Base-by-base conservation (phyloP, 2,329 filamentous ascomycete species). In the Fusarium austroafricanum region DNA sequence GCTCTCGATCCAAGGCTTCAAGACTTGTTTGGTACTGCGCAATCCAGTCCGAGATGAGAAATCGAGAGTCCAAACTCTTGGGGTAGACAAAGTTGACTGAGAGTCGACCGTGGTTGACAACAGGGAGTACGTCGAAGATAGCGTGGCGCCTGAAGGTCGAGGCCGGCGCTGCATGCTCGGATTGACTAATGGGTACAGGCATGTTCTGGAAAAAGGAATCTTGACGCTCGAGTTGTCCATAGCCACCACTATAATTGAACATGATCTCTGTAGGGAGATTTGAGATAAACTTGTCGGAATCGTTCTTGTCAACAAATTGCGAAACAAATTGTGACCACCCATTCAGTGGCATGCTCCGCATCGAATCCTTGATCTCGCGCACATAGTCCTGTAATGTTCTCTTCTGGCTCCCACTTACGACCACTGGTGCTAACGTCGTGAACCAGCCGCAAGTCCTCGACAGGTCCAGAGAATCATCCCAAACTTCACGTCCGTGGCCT, bases 361-460 rank as follows among this genome's bases (percentile, higher is more conserved):
- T 49, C 4, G 2, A 43, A 10, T 49, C 53, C 37, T 56, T 56
- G 17, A n/a, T 28, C 21, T 56, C 17, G 5, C 44, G 37, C 10
- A 49, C 6, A 49, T 37, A 56, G 4, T 43, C 37, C 5, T 14
- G 3, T 12, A 56, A 7, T 5, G 28, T 20, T 15, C n/a, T 9
- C 17, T 47, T 17, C 15, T 42, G 21, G 15, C 10, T n/a, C 29
- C 29, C 17, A 28, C 28, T 29, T 10, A 53, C 10, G 15, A 15
- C 4, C 15, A 44, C 21, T 12, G 40, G 50, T 18, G 29, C n/a
- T 20, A 61, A 43, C 7, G 31, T 55, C 2, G 81, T 82, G 64
- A 83, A 83, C 81, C 81, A 83, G 3, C 81, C 82, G 2, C 82
- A 77, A 0, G 79, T 82, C 8, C 72, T 61, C 1, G 79, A 78